These are phyloP conservation scores for Tetrahymena borealis DNA, from an alignment of 73 alveolate species.

Conservation along the genomic window DNA sequence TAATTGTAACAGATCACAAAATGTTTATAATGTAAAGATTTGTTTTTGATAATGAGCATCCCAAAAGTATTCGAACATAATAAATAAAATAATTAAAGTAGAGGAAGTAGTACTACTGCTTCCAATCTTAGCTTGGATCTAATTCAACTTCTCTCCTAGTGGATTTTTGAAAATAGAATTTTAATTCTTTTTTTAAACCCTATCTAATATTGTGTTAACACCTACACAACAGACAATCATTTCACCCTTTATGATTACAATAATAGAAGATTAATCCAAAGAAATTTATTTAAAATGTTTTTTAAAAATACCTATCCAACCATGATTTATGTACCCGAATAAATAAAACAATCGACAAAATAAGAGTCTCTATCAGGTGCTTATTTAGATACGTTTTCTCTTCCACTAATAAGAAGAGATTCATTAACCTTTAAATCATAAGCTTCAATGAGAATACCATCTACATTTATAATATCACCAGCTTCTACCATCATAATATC, in stretches of 20 bases:
- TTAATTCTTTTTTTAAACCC: neutral
- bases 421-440: neutral
- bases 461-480: neutral
- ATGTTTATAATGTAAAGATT: neutral
- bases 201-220: neutral
- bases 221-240: neutral
- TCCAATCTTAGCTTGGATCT: neutral
- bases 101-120: neutral
- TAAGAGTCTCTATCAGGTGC: neutral
- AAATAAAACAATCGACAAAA: neutral
- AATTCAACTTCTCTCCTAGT: neutral
- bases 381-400: neutral
- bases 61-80: neutral
- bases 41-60: neutral
- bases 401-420: neutral
- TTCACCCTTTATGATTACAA: neutral
- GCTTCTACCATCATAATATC: neutral
- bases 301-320: neutral
- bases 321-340: neutral
- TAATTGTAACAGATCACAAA: neutral
- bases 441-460: neutral
- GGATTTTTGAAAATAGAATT: neutral
- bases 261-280: neutral
- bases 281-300: neutral
- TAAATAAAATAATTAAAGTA: neutral